Evolutionary conservation across 106 monocot species (phyloP), one percentile per base, ranked within the genome.

Genomic region (Alisma plantagoaquatica): DNA sequence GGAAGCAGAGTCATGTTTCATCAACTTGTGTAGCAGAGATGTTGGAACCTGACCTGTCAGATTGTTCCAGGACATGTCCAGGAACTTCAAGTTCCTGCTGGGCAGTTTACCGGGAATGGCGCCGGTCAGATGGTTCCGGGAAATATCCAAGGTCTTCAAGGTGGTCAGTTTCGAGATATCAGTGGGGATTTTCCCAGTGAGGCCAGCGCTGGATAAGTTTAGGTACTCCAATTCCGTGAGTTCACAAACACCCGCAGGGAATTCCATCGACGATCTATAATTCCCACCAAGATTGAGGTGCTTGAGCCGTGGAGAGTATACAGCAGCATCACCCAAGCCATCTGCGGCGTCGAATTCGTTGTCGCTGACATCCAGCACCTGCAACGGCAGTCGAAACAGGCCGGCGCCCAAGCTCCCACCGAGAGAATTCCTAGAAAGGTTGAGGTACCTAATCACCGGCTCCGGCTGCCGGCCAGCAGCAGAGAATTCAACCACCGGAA

Each of bases 61-160:
- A 64, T 92, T 92, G 70, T 92, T 92, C 31, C 66, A 29, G 1
- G 91, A 92, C n/a, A 85, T 52, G 52, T 92, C 85, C 17, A 92
- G 29, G 26, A 73, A 23, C 62, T 42, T 47, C 8, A 91, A 61
- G 15, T 54, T 53, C 33, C 16, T 20, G 23, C 53, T 19, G 25
- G 64, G 70, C 49, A 92, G 51, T 24, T n/a, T n/a, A n/a, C 70
- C 57, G 3, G 91, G 91, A 24, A 86, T 53, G 28, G 42, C 41
- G 16, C 85, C 91, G 15, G 46, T 61, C 21, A 92, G 53, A 52
- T 78, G 73, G 41, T 92, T 92, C 29, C 43, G 59, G 3, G 91
- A 92, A 10, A 92, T 57, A 61, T 85, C 91, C 17, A 92, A 35
- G 29, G 53, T 58, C 48, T 46, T 68, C 63, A 92, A 53, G 31